phyloP scores from a whole-genome alignment of 306 rosid species.

The Cucumis hystrix region DNA sequence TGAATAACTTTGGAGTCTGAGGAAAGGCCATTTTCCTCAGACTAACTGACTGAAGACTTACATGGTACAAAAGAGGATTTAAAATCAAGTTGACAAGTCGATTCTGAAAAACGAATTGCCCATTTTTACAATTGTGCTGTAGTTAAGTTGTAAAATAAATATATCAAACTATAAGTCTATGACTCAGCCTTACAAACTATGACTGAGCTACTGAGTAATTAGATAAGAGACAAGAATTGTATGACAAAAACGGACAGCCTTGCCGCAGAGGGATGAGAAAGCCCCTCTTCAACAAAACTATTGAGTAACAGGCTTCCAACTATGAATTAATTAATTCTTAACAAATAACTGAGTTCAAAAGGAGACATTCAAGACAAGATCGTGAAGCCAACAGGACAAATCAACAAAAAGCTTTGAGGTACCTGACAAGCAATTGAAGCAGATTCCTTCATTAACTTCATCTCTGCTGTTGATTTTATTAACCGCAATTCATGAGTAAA shows the following conservation, averaged over 20 bases:
- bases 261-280: too few relatives aligned
- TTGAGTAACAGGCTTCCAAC: too few relatives aligned
- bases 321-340: not conserved
- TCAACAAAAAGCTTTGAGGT: conserved; percentile 7
- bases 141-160: not conserved
- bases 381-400: not conserved
- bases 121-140: not conserved
- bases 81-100: not conserved
- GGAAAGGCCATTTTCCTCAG: not conserved
- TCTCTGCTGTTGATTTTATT: conserved; percentile 86
- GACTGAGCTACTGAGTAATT: too few relatives aligned
- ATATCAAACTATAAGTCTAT: not conserved
- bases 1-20: not conserved
- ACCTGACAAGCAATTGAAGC: conserved; percentile 97
- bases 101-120: not conserved
- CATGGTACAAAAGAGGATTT: not conserved
- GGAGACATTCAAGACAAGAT: not conserved
- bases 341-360: not conserved
- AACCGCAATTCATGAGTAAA: conserved; percentile 60
- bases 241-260: too few relatives aligned
- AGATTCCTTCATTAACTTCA: conserved; percentile 73
- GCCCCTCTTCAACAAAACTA: too few relatives aligned
- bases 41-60: not conserved
- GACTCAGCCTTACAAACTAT: not conserved
- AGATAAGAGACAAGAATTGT: too few relatives aligned